A percentile compares a stretch with the other conserved stretches of the same genome.
phyloP scores from a whole-genome alignment of 345 rosid species.

The Firmiana major region DNA sequence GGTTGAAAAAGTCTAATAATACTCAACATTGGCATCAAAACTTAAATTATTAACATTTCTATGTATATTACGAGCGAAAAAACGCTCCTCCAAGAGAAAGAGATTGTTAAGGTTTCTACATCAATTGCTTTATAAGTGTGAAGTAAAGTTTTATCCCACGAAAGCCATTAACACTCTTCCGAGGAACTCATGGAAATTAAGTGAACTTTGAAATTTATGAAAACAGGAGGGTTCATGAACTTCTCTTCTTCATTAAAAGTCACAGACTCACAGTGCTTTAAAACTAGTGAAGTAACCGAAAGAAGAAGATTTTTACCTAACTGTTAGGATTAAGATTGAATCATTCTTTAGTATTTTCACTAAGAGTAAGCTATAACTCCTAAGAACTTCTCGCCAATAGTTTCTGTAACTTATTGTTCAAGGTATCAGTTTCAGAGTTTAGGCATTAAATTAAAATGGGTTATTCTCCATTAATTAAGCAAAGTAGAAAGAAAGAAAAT shows the following conservation, averaged over 20 bases:
- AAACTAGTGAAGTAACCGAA: background rate
- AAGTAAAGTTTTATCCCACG: no score
- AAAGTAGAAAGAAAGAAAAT: background rate
- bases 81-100: no score
- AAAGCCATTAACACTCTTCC: background rate
- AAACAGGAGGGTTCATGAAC: background rate
- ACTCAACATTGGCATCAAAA: no score
- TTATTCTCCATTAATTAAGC: background rate
- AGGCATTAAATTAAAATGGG: background rate
- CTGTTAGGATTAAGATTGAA: background rate
- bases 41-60: no score
- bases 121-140: no score
- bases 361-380: background rate
- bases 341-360: background rate
- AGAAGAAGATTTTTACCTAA: background rate
- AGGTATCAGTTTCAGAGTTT: background rate
- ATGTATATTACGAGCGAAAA: no score
- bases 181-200: background rate
- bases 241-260: background rate
- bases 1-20: no score
- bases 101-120: no score
- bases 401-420: background rate
- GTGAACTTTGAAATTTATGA: background rate
- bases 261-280: background rate
- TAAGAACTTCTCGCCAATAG: background rate